Base-by-base conservation (phyloP, 495 filamentous ascomycete species). In the Annulohypoxylon moriforme region DNA sequence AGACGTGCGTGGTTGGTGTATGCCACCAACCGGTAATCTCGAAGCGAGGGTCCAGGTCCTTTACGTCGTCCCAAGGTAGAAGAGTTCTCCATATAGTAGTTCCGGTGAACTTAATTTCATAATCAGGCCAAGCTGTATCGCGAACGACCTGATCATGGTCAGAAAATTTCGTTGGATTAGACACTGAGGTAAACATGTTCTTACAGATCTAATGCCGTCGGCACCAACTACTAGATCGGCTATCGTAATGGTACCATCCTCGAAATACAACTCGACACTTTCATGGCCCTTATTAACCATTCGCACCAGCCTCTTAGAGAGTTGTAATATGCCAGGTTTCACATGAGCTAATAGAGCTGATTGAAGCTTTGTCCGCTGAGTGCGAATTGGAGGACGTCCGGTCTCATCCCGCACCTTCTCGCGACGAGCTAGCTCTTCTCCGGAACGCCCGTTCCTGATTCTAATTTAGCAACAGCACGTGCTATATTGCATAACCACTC, bases 181-280 rank as follows among this genome's bases (percentile, higher is more conserved):
- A 40, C 0, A 46, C 11, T 3, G 6, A 53, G 3, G 40, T 64
- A 22, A 16, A 29, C 10, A 47, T 44, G 47, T 33, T 72, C 81
- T 25, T 57, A 87, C 84, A 2, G 85, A 87, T 66, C 83, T 78
- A 57, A 87, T 84, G 11, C 85, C 85, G 73, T 87, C 85, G 18
- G 81, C 85, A 5, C 83, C 85, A n/a, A 86, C 77, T 6, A 86
- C 81, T 6, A 87, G 67, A 77, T 87, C 84, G 5, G 81, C 83
- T 18, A 67, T 64, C 3, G 66, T 75, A 11, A 75, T 71, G 13
- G 71, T 74, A 6, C 77, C 75, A 66, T 87, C 84, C 29, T 81
- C 71, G 49, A 82, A 81, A n/a, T 64, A 34, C 9, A 85, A 64
- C 2, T 68, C 64, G 14, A 82, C 76, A 1, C 81, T 80, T 2